phyloP scores from a whole-genome alignment of 768 basidiomycete genomes.

The Mycena filopes region DNA sequence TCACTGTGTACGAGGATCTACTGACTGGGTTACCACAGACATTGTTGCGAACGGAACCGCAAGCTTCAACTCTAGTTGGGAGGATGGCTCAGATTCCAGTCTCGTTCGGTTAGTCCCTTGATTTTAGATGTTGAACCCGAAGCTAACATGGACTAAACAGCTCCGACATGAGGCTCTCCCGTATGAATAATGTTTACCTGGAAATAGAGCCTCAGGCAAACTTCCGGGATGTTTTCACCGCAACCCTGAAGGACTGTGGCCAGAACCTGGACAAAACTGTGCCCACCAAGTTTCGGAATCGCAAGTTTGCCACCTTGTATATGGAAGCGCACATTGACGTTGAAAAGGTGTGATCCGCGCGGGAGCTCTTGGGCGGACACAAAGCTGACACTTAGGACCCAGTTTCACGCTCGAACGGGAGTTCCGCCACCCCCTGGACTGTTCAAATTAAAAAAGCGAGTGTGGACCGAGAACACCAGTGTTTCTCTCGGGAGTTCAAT shows the following conservation, averaged over 20 bases:
- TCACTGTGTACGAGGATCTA: too few species aligned
- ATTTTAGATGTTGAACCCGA: neutral
- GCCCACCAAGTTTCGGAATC: conserved; percentile 2
- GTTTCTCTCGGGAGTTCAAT: neutral
- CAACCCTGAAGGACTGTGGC: neutral
- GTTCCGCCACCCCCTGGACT: neutral
- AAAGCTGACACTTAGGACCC: neutral
- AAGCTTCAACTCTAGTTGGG: conserved; percentile 9
- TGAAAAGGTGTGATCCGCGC: neutral
- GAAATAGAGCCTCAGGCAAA: neutral
- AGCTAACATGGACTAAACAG: neutral
- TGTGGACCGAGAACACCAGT: neutral
- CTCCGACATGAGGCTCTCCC: neutral
- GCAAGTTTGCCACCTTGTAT: conserved; percentile 1
- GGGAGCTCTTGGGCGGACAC: neutral
- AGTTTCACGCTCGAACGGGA: neutral
- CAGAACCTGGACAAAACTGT: conserved; percentile 5
- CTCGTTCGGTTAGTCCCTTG: neutral
- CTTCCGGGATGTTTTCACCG: neutral
- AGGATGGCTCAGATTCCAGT: conserved; percentile 5
- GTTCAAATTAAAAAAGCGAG: neutral
- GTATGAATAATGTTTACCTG: conserved; percentile 11
- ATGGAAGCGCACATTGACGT: conserved; percentile 1
- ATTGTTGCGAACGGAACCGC: neutral
- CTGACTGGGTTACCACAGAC: neutral